Evolutionary conservation across 306 rosid genomes (phyloP).

Genomic region (Fagus crenata): DNA sequence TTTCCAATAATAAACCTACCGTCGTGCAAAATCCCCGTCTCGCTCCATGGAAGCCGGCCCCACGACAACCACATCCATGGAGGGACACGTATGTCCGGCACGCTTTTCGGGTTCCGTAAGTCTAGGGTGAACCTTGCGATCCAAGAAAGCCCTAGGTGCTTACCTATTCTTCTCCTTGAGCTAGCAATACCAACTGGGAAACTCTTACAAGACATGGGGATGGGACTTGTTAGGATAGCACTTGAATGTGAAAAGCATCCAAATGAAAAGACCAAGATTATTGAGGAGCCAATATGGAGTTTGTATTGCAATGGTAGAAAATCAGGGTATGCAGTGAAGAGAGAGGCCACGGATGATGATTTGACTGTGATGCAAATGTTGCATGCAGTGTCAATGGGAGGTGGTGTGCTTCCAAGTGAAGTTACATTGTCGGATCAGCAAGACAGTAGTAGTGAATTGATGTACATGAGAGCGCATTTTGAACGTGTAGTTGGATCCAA

Average conservation of each 20-base stretch:
- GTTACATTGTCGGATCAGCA: slow-evolving; percentile 31
- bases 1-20: slow-evolving; percentile 77
- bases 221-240: slow-evolving; percentile 66
- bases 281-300: slow-evolving; percentile 77
- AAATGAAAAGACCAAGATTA: slow-evolving; percentile 48
- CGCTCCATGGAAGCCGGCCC: slow-evolving; percentile 25
- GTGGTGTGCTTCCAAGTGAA: slow-evolving; percentile 66
- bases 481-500: slow-evolving; percentile 76
- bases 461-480: slow-evolving; percentile 70
- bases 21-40: slow-evolving; percentile 48
- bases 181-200: slow-evolving; percentile 62
- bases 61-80: slow-evolving; percentile 51
- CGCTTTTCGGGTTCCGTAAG: slow-evolving; percentile 64
- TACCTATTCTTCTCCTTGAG: slow-evolving; percentile 66
- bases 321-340: slow-evolving; percentile 69
- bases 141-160: slow-evolving; percentile 62
- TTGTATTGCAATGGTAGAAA: slow-evolving; percentile 78
- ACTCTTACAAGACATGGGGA: slow-evolving; percentile 71
- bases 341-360: slow-evolving; percentile 70
- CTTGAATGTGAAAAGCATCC: slow-evolving; percentile 71
- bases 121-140: slow-evolving; percentile 65
- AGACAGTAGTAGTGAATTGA: slow-evolving; percentile 52
- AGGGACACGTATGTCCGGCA: slow-evolving; percentile 64
- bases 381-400: slow-evolving; percentile 65
- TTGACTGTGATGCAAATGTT: slow-evolving; percentile 67